A percentile compares a stretch with the other conserved stretches of the same genome.
Evolutionary conservation across 345 rosid species (phyloP).

Genomic region (Aethionema arabicum): DNA sequence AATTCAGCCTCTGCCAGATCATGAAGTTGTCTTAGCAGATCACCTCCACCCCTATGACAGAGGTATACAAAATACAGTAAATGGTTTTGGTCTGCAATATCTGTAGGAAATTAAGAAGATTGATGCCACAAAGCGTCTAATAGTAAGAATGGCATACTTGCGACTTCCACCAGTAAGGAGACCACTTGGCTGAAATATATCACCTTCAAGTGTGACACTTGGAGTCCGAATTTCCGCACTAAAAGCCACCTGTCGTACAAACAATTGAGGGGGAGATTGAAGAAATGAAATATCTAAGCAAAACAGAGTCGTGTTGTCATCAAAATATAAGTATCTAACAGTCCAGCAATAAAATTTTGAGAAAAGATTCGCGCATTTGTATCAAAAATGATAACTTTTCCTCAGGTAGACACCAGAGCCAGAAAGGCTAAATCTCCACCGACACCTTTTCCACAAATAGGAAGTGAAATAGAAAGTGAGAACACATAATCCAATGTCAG

Average conservation of each 20-base stretch:
- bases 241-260: conserved; percentile 71
- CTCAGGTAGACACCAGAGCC: conserved; percentile 21
- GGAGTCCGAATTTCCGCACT: conserved; percentile 63
- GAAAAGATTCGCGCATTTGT: not conserved
- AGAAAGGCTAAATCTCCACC: conserved; percentile 3
- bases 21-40: conserved; percentile 78
- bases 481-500: conserved; percentile 1
- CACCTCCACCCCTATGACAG: conserved; percentile 74
- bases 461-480: not conserved
- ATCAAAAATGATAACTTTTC: not conserved
- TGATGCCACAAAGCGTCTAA: conserved; percentile 5
- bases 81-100: not conserved
- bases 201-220: conserved; percentile 96
- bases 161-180: conserved; percentile 98
- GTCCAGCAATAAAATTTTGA: conserved; percentile 12
- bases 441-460: conserved; percentile 6
- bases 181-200: conserved; percentile 93
- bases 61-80: conserved; percentile 15
- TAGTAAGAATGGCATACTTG: conserved; percentile 46
- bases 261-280: conserved; percentile 16
- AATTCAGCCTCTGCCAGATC: conserved; percentile 77
- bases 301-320: conserved; percentile 3
- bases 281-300: conserved; percentile 4
- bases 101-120: conserved; percentile 16
- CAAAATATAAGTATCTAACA: conserved; percentile 1